phyloP scores from a whole-genome alignment of 352 stramenopile species.

The Globisporangium nagaii region DNA sequence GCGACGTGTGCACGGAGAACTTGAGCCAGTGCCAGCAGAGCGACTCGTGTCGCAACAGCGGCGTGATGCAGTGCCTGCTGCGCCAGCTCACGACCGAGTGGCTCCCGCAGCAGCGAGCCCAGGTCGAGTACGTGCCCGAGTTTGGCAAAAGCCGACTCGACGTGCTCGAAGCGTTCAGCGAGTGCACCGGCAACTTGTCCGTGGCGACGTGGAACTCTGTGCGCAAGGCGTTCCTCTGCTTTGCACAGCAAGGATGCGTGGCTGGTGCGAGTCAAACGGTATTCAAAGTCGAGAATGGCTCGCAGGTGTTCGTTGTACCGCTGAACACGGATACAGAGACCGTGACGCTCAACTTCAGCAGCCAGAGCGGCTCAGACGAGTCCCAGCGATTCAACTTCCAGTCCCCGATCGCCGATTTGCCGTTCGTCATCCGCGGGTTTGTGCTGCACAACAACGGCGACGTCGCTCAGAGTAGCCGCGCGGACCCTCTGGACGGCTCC shows the following conservation, averaged over 20 bases:
- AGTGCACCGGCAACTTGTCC: not conserved
- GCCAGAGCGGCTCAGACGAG: not conserved
- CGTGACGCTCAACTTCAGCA: not conserved
- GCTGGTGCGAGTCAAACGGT: not conserved
- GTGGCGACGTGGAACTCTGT: constrained; percentile 4
- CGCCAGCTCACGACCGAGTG: not conserved
- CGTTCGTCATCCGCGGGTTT: constrained; percentile 17
- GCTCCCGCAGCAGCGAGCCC: not conserved
- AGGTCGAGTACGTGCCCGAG: not conserved
- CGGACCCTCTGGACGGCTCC: not conserved
- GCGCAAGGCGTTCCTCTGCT: constrained; percentile 3
- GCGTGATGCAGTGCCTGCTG: constrained; percentile 4
- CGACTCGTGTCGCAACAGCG: constrained; percentile 1
- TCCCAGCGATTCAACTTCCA: constrained; percentile 5
- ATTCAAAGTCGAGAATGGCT: constrained; percentile 6
- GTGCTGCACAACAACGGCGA: constrained; percentile 17
- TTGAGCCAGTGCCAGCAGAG: constrained; percentile 4
- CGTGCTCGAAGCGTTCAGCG: not conserved
- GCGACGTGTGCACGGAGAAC: not conserved
- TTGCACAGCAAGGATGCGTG: not conserved
- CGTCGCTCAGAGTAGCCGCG: constrained; percentile 5
- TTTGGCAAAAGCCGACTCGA: not conserved
- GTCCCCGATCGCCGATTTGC: not conserved
- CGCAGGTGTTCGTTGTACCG: constrained; percentile 5
- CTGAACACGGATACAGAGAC: not conserved